A percentile compares a stretch with the other conserved stretches of the same genome.
Evolutionary conservation across 805 yeast species (phyloP).

Genomic region (Candida sithepensis): DNA sequence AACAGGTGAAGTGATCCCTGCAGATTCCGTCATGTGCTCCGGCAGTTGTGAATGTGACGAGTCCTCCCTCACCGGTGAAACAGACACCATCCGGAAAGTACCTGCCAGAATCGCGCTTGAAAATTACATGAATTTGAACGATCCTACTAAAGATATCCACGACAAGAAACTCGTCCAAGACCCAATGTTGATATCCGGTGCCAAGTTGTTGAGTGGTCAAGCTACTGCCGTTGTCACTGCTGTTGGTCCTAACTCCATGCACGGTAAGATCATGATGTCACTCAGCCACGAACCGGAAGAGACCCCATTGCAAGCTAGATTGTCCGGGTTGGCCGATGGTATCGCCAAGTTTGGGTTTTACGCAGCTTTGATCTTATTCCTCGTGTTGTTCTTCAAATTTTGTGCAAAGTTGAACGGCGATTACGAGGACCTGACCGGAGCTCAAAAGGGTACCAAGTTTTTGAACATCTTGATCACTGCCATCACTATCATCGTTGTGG

Average conservation of each 20-base stretch:
- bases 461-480: constrained; percentile 86
- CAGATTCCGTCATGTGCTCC: constrained; percentile 70
- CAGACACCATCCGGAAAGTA: constrained; percentile 70
- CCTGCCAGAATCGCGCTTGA: constrained; percentile 46
- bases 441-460: constrained; percentile 81
- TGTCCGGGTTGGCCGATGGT: constrained; percentile 81
- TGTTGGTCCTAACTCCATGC: constrained; percentile 84
- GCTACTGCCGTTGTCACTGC: constrained; percentile 87
- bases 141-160: constrained; percentile 33
- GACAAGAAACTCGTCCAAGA: constrained; percentile 50
- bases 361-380: constrained; percentile 77
- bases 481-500: constrained; percentile 91
- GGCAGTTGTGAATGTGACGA: constrained; percentile 91
- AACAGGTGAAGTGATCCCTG: constrained; percentile 93
- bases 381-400: constrained; percentile 76
- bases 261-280: constrained; percentile 88
- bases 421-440: constrained; percentile 43
- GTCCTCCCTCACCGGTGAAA: constrained; percentile 90
- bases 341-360: constrained; percentile 92
- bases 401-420: constrained; percentile 52
- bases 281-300: constrained; percentile 70
- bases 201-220: constrained; percentile 81
- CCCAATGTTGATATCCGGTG: constrained; percentile 87
- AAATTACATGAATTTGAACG: constrained; percentile 19
- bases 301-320: constrained; percentile 85